Base-by-base conservation (phyloP, 164 flowering plant species). In the Macadamia tetraphylla region DNA sequence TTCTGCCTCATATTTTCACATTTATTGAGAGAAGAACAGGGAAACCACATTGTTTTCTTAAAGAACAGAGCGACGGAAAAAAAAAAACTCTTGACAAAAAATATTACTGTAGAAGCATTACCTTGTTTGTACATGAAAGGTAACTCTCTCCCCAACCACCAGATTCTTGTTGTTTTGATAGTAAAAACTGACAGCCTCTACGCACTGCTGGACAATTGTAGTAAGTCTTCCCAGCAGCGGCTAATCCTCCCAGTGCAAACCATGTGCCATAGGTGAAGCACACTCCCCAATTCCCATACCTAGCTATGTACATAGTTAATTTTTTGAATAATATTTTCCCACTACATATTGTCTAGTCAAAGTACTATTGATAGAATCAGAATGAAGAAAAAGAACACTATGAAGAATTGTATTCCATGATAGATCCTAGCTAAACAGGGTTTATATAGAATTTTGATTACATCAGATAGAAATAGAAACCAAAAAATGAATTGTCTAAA, bases 111-210 rank as follows among this genome's bases (percentile, higher is more conserved):
- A 14, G 32, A 73, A 57, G 12, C 46, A 9, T 46, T 63, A 86
- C 92, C 85, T 86, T 82, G 60, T 82, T 44, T 57, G 76, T 76
- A 62, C 78, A 71, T 17, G 92, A 88, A 60, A 79, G 81, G 46
- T 86, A 83, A 72, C 88, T 86, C 77, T 88, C 92, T 60, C 92
- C 90, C 92, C 92, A 88, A 0, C 92, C 92, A 43, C 92, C 90
- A 49, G 71, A 75, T 44, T 32, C 51, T 35, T 76, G 78, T 59
- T 86, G 86, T 53, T 72, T 82, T 31, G 85, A 80, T 44, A 88
- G 65, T 30, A 85, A 53, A 73, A 85, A 88, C 35, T 80, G 64
- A 61, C 81, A 77, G n/a, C 86, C 89, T 60, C 66, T 83, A 58
- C 82, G 69, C 5, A 88, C 65, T 62, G 71, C 40, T 2, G 51